Conservation (phyloP, 2,329 filamentous ascomycete genomes). For the Pezicula rhizophila region DNA sequence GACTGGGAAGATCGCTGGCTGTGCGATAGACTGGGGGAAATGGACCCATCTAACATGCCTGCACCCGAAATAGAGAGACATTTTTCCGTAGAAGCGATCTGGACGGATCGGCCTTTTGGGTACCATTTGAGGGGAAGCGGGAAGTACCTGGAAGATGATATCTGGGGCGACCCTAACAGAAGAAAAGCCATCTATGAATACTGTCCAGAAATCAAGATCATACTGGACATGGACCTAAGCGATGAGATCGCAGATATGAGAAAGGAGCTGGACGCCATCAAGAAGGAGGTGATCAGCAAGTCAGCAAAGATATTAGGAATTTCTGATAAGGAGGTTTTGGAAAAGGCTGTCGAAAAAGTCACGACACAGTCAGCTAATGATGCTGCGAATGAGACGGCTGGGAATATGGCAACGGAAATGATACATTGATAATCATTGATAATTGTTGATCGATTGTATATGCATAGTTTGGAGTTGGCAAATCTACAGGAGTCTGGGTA, state of each 20-base stretch:
- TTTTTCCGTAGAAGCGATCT: constrained; percentile 31
- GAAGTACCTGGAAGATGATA: constrained; percentile 31
- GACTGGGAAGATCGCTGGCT: constrained; percentile 31
- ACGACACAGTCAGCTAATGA: no score
- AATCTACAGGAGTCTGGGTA: no score
- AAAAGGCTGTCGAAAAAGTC: no score
- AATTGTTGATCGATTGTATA: no score
- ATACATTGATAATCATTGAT: no score
- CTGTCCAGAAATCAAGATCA: constrained; percentile 50
- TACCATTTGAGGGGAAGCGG: constrained; percentile 47
- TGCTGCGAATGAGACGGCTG: no score
- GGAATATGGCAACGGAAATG: no score
- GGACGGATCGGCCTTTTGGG: constrained; percentile 43
- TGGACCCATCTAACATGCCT: neutral
- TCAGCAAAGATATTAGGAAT: no score
- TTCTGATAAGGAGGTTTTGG: no score
- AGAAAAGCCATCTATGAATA: constrained; percentile 44
- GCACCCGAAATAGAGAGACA: neutral
- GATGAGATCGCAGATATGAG: neutral
- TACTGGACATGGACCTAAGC: constrained; percentile 22
- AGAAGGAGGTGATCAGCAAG: neutral
- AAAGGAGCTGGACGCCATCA: neutral
- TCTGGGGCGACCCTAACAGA: constrained; percentile 38
- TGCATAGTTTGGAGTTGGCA: no score
- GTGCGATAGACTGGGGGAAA: constrained; percentile 2